Base-by-base conservation (phyloP, 2,329 filamentous ascomycete genomes). In the Monosporascus cannonballus region DNA sequence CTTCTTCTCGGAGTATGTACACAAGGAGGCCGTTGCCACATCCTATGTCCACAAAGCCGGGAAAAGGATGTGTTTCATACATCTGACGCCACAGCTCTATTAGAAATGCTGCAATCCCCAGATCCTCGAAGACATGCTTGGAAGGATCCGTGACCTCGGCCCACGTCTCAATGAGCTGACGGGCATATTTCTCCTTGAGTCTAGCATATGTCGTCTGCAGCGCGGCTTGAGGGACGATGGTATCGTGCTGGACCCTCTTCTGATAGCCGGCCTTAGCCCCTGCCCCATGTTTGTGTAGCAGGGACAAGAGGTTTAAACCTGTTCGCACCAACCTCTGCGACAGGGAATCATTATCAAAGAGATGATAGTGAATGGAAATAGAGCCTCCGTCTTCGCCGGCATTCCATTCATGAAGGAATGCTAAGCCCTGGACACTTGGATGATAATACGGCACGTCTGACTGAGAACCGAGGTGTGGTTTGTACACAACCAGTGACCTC, bases 61-160 rank as follows among this genome's bases (percentile, higher is more conserved):
- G 89, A 61, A 96, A 96, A 0, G 59, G 55, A 0, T 47, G 53
- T 42, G 65, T 66, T 38, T 61, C 65, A 67, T 97, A 97, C 85
- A 96, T 93, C 53, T 87, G 83, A 14, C 75, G 72, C 94, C 94
- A 99, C 2, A 97, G 73, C 73, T 96, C 92, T 25, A 97, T 89
- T 49, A 97, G 74, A 63, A 96, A 99, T 0, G 93, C 89, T 0
- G 93, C 89, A 56, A 99, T 96, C 4, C 84, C 81, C 20, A 99
- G 73, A 66, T 97, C 93, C 67, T 99, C 94, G 69, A 96, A 97
- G 3, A 97, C 90, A 65, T 97, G 92, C 68, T 97, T 99, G 17
- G 76, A 76, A 0, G 92, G 89, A 65, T 96, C 91, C 0, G 92
- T 97, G 49, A 80, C 80, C 72, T 97, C 94, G 15, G 84, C 85